These are phyloP conservation scores for Trichothecium roseum DNA, from an alignment of 2,329 filamentous ascomycete species.

Conservation along the genomic window DNA sequence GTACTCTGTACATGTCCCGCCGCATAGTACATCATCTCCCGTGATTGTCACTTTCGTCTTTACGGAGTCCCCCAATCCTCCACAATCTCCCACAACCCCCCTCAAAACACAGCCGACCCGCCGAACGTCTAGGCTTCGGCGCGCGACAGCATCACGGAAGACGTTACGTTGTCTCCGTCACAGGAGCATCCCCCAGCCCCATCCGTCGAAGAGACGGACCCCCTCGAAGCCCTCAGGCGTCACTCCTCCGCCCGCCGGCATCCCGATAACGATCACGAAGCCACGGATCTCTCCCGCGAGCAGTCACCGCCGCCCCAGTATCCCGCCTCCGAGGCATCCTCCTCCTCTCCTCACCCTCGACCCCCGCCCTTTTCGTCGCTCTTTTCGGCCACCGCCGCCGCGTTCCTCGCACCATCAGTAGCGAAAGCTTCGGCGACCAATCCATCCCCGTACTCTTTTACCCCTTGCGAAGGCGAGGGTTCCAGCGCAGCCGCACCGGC, in stretches of 20 bases:
- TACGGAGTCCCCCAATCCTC: too few relatives aligned
- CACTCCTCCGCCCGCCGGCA: slow-evolving; percentile 9
- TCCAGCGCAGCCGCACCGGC: slow-evolving; percentile 39
- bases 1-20: too few relatives aligned
- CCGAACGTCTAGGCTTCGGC: slow-evolving; percentile 4
- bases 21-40: too few relatives aligned
- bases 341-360: slow-evolving; percentile 39
- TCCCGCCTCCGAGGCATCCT: slow-evolving; percentile 43
- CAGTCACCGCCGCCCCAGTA: slow-evolving; percentile 50
- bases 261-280: slow-evolving; percentile 11
- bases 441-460: background rate
- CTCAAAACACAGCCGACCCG: background rate
- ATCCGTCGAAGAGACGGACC: slow-evolving; percentile 22
- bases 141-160: slow-evolving; percentile 12
- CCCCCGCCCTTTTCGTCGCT: slow-evolving; percentile 53
- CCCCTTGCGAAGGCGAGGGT: slow-evolving; percentile 14
- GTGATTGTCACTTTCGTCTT: too few relatives aligned
- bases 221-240: slow-evolving; percentile 11
- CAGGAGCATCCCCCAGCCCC: slow-evolving; percentile 21
- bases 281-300: slow-evolving; percentile 13
- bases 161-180: slow-evolving; percentile 27
- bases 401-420: slow-evolving; percentile 6
- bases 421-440: background rate
- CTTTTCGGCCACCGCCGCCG: slow-evolving; percentile 28
- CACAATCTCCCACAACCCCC: background rate